Evolutionary conservation across 192 early-diverging fungal genomes (phyloP), one percentile per base, ranked within the genome.

Genomic region (Phlyctochytrium planicorne): DNA sequence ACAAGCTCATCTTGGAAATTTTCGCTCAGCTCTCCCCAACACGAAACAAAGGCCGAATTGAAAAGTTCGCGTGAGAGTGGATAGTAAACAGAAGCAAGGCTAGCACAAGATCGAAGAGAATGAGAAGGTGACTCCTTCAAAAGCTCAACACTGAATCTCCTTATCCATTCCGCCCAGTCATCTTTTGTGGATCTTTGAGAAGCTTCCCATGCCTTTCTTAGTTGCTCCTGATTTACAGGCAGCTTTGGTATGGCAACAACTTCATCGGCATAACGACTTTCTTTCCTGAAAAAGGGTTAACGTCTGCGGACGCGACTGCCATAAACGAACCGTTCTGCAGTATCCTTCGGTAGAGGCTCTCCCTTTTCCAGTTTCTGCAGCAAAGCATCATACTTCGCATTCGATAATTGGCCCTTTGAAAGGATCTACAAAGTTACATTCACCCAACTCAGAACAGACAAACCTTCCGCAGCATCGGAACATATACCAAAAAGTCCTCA

Each of bases 31-130:
- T 92, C 91, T 29, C 80, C 75, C 93, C 92, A 96, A 71, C 94
- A 94, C 1, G 95, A 95, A 16, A 98, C 92, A 78, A 99, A 99
- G 10, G 88, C 93, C 2, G 93, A 92, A 75, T 99, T 99, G 76
- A 99, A 99, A 12, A 99, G 82, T 69, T 96, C 92, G 27, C 87
- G 73, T 27, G 94, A 85, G 14, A 98, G 82, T 12, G 90, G 89
- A 63, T 78, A 78, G 71, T 95, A 89, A n/a, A 80, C 82, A 34
- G 79, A 74, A 0, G 92, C 91, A 67, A 96, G 78, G 33, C 71
- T 70, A 2, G 87, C 80, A 68, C 93, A 94, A 0, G 93, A 90
- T 47, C 93, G 79, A 32, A 96, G 81, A 25, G 93, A 88, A 47
- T 90, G 91, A 1, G 91, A 91, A 3, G 94, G 91, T 20, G 97